Evolutionary conservation across 192 early-diverging fungal genomes (phyloP).

Genomic region (Lobosporangium transversale): DNA sequence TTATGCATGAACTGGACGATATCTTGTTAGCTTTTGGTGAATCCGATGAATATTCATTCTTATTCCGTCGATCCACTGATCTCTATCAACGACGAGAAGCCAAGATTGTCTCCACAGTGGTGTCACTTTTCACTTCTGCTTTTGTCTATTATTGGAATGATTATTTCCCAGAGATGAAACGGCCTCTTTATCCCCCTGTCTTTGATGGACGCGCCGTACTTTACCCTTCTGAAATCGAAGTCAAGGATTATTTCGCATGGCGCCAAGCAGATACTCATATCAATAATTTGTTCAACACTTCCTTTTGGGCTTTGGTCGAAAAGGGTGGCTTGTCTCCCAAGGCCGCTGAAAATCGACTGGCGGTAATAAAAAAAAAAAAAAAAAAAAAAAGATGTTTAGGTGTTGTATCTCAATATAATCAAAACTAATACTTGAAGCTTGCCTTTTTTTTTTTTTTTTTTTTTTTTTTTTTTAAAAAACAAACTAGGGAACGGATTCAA

Average conservation of each 20-base stretch:
- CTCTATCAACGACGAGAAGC: slow-evolving; percentile 44
- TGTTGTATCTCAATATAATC: too few relatives aligned
- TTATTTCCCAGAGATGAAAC: slow-evolving; percentile 68
- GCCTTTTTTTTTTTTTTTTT: background rate
- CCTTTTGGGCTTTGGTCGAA: slow-evolving; percentile 90
- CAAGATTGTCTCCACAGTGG: slow-evolving; percentile 87
- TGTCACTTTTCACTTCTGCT: slow-evolving; percentile 85
- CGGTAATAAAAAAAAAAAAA: slow-evolving; percentile 53
- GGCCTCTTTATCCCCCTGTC: slow-evolving; percentile 80
- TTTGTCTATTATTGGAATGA: slow-evolving; percentile 87
- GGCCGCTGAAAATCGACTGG: slow-evolving; percentile 80
- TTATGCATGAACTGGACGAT: slow-evolving; percentile 85
- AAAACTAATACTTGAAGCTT: too few relatives aligned
- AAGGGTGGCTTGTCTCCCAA: slow-evolving; percentile 69
- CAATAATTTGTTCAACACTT: slow-evolving; percentile 97
- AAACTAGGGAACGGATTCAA: slow-evolving; percentile 82
- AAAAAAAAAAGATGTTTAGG: background rate
- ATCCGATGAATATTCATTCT: slow-evolving; percentile 88
- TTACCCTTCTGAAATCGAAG: slow-evolving; percentile 83
- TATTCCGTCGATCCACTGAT: slow-evolving; percentile 47
- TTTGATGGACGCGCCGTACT: slow-evolving; percentile 92
- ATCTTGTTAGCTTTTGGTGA: slow-evolving; percentile 90
- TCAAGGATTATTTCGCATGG: slow-evolving; percentile 96
- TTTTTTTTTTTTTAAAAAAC: background rate
- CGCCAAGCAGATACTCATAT: slow-evolving; percentile 94